phyloP scores from a whole-genome alignment of 306 rosid species.

The Medicago truncatula region MtrunA17r5.0-ANR NC_053049.1:8854501-8855000 shows the following conservation, averaged over 20 bases:
- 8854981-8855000: conserved; percentile 71
- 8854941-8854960: conserved; percentile 75
- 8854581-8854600: conserved; percentile 92
- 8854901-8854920: conserved; percentile 54
- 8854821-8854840: conserved; percentile 64
- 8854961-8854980: conserved; percentile 61
- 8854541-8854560: conserved; percentile 87
- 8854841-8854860: conserved; percentile 70
- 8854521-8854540: conserved; percentile 82
- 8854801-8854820: conserved; percentile 67
- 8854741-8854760: conserved; percentile 53
- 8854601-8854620: conserved; percentile 95
- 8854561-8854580: conserved; percentile 96
- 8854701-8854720: conserved; percentile 34
- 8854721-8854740: conserved; percentile 45
- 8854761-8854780: conserved; percentile 53
- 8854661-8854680: conserved; percentile 80
- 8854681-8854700: conserved; percentile 34
- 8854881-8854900: conserved; percentile 49
- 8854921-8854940: conserved; percentile 66
- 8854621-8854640: conserved; percentile 93
- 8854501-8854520: conserved; percentile 49
- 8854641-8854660: conserved; percentile 76
- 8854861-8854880: conserved; percentile 47
- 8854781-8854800: conserved; percentile 61